Evolutionary conservation across 495 filamentous ascomycete species (phyloP).

Genomic region (Recurvomyces mirabilis): DNA sequence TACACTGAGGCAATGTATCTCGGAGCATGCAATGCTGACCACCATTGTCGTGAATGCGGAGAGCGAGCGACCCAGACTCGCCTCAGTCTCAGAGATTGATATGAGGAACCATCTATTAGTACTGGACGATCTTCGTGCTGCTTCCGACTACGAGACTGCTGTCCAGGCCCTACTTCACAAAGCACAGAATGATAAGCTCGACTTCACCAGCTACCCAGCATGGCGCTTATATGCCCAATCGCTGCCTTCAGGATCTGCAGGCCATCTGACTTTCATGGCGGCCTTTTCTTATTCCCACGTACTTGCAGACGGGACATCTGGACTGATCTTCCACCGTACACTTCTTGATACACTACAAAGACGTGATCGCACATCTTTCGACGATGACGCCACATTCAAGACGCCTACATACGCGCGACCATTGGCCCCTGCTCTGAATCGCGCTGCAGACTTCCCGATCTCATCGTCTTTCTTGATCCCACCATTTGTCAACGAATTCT

Average conservation of each 20-base stretch:
- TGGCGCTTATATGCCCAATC: background rate
- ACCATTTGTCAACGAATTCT: background rate
- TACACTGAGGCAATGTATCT: background rate
- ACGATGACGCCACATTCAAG: background rate
- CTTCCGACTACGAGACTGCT: background rate
- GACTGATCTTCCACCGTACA: background rate
- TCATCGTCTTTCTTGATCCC: constrained; percentile 1
- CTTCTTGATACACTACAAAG: background rate
- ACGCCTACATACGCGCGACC: background rate
- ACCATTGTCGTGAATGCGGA: background rate
- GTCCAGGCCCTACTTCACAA: background rate
- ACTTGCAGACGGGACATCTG: background rate
- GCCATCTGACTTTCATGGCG: background rate
- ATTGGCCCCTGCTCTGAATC: background rate
- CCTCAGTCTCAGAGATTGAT: background rate
- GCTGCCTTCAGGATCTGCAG: background rate
- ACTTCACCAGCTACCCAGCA: background rate
- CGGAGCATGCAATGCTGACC: background rate
- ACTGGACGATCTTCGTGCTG: background rate
- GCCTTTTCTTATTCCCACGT: constrained; percentile 2
- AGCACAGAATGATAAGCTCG: background rate
- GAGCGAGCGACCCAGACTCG: background rate
- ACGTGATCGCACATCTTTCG: background rate
- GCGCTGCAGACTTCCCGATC: background rate
- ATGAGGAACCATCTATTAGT: background rate